These are phyloP conservation scores for Phenoliferia sp. DNA, from an alignment of 1,284 basidiomycete species.

Conservation along the genomic window DNA sequence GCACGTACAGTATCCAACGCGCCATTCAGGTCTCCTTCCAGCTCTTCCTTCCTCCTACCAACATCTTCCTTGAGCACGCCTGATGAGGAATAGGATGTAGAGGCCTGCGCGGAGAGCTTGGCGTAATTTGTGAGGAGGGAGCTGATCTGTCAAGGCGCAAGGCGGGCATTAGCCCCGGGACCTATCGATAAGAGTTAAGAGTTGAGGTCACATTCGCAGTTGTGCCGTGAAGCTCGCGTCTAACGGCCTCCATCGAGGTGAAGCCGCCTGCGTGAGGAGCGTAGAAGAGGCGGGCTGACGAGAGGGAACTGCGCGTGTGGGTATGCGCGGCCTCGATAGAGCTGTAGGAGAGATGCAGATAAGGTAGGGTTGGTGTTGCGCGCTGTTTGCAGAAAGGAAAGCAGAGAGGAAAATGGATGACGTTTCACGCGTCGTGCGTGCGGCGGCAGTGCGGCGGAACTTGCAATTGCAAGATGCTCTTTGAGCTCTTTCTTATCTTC, in stretches of 20 bases:
- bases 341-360: too few species aligned
- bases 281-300: too few species aligned
- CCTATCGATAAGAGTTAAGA: constrained; percentile 40
- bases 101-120: constrained; percentile 71
- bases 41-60: constrained; percentile 39
- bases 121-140: constrained; percentile 84
- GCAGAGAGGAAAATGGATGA: too few species aligned
- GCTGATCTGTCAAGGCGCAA: constrained; percentile 50
- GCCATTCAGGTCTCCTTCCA: constrained; percentile 77
- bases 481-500: too few species aligned
- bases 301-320: too few species aligned
- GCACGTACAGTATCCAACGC: constrained; percentile 76
- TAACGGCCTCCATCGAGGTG: constrained; percentile 18
- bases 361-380: too few species aligned
- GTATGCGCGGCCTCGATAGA: too few species aligned
- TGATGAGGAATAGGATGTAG: constrained; percentile 45
- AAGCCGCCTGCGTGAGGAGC: too few species aligned
- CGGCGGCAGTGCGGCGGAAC: too few species aligned
- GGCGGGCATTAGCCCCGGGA: not conserved
- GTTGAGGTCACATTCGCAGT: constrained; percentile 37
- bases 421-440: too few species aligned
- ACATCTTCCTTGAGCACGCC: constrained; percentile 51
- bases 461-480: too few species aligned
- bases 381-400: too few species aligned
- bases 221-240: constrained; percentile 24